Evolutionary conservation across 768 basidiomycete species (phyloP).

Genomic region (Boletus rufocinnamomeus): DNA sequence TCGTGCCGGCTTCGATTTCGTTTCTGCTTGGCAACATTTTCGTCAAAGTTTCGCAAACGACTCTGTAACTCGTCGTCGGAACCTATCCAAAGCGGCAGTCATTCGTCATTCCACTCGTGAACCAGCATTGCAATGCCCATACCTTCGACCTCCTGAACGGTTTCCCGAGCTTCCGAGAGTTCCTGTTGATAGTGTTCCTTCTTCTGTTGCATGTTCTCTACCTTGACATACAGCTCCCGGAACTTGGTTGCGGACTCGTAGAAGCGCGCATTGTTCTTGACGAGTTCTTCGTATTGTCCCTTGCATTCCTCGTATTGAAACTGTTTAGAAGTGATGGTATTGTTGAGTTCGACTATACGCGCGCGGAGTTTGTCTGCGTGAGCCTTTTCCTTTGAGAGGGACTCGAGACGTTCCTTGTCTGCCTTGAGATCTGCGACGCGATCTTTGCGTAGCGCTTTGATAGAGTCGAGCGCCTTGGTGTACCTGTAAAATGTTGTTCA

Average conservation of each 20-base stretch:
- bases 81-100: conserved; percentile 42
- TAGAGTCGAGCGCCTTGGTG: conserved; percentile 93
- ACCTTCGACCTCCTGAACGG: conserved; percentile 70
- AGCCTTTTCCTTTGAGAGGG: conserved; percentile 77
- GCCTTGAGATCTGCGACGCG: conserved; percentile 88
- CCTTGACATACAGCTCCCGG: conserved; percentile 76
- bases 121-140: not conserved
- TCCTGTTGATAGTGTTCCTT: conserved; percentile 64
- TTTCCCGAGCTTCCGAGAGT: conserved; percentile 60
- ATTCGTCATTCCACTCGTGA: not conserved
- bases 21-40: conserved; percentile 53
- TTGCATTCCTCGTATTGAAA: conserved; percentile 73
- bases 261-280: conserved; percentile 72
- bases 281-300: conserved; percentile 61
- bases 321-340: conserved; percentile 67
- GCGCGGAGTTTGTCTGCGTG: conserved; percentile 82
- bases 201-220: conserved; percentile 61
- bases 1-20: conserved; percentile 50
- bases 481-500: conserved; percentile 54
- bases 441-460: conserved; percentile 89
- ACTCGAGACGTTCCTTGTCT: conserved; percentile 83
- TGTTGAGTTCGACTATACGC: conserved; percentile 62
- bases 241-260: conserved; percentile 85
- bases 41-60: conserved; percentile 59
- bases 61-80: conserved; percentile 69